These are phyloP conservation scores for Cryphonectria parasitica DNA, from an alignment of 2,329 filamentous ascomycete species.

Conservation along the genomic window DNA sequence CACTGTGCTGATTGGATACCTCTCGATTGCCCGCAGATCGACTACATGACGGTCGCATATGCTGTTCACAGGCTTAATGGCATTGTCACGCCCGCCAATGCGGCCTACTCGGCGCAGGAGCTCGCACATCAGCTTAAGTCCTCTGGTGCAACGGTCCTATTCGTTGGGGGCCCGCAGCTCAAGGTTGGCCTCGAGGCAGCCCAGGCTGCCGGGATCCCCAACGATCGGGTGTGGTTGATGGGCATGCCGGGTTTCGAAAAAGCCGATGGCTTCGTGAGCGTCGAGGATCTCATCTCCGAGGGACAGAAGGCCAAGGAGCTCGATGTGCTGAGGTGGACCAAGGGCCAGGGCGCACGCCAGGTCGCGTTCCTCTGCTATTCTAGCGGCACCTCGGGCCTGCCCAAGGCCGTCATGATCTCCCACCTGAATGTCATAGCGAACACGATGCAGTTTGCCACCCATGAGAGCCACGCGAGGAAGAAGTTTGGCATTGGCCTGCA, in stretches of 20 bases:
- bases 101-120: conserved; percentile 71
- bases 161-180: conserved; percentile 72
- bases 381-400: conserved; percentile 77
- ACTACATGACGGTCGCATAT: conserved; percentile 74
- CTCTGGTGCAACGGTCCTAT: conserved; percentile 69
- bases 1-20: not conserved
- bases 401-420: conserved; percentile 86
- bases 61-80: conserved; percentile 76
- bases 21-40: conserved; percentile 55
- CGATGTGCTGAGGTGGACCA: conserved; percentile 61
- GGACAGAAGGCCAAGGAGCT: conserved; percentile 60
- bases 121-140: conserved; percentile 73
- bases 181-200: conserved; percentile 67
- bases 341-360: conserved; percentile 68
- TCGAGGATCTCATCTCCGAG: conserved; percentile 67
- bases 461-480: conserved; percentile 44
- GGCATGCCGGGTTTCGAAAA: conserved; percentile 64
- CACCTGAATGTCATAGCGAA: conserved; percentile 81
- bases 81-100: conserved; percentile 74
- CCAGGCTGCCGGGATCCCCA: conserved; percentile 63
- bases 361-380: conserved; percentile 81
- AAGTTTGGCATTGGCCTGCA: conserved; percentile 44
- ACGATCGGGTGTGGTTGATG: conserved; percentile 69
- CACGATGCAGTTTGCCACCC: conserved; percentile 63
- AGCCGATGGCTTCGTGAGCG: conserved; percentile 60